Conservation (phyloP, 2,329 filamentous ascomycete species). For the Ophiostoma ulmi region DNA sequence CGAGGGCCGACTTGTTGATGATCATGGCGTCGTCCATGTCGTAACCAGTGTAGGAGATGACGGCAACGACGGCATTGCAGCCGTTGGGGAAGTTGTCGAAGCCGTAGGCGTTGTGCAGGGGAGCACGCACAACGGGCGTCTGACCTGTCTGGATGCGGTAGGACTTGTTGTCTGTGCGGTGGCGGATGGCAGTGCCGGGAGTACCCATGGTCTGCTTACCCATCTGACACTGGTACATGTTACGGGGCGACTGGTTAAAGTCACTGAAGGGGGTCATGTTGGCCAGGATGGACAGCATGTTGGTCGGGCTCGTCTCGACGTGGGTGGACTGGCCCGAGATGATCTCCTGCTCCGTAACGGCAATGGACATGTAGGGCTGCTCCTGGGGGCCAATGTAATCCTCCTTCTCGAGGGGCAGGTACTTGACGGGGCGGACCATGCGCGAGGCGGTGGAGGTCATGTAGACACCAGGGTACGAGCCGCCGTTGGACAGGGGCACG, state of each 20-base stretch:
- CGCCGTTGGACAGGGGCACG: conserved; percentile 78
- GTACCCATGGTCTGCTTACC: conserved; percentile 99
- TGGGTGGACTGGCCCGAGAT: conserved; percentile 85
- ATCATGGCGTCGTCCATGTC: conserved; percentile 99
- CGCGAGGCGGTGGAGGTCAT: conserved; percentile 80
- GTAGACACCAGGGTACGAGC: conserved; percentile 95
- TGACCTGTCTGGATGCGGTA: conserved; percentile 94
- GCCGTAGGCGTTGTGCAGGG: conserved; percentile 91
- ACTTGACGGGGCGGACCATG: conserved; percentile 90
- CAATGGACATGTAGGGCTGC: conserved; percentile 97
- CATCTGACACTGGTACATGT: conserved; percentile 99
- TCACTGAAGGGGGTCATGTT: conserved; percentile 99
- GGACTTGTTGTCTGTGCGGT: conserved; percentile 94
- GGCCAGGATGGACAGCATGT: conserved; percentile 94
- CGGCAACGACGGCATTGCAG: conserved; percentile 89
- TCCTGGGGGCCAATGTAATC: conserved; percentile 92
- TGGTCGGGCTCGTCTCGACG: conserved; percentile 88
- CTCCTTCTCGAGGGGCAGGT: conserved; percentile 76
- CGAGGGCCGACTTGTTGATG: conserved; percentile 92
- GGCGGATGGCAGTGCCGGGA: conserved; percentile 73
- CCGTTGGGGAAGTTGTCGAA: conserved; percentile 98
- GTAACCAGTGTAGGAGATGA: conserved; percentile 97
- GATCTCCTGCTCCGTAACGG: conserved; percentile 81
- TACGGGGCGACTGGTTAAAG: conserved; percentile 96
- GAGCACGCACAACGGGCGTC: conserved; percentile 85